A percentile compares a stretch with the other conserved stretches of the same genome.
Conservation (phyloP, 371 early-diverging fungal genomes). For the Mycotypha africana region DNA sequence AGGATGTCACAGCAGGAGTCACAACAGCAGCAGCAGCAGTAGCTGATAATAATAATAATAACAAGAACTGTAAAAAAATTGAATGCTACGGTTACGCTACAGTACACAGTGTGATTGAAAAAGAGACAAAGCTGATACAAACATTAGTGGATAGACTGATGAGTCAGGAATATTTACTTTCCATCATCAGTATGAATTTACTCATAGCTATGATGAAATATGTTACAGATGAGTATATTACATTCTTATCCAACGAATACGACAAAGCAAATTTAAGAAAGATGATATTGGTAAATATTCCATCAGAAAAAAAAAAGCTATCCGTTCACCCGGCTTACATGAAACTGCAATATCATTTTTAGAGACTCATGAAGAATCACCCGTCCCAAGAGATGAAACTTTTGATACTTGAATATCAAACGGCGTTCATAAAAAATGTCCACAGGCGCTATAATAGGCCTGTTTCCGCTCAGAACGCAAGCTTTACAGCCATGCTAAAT, state of each 20-base stretch:
- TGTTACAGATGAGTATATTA: constrained; percentile 52
- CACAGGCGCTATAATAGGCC: constrained; percentile 42
- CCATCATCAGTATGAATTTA: constrained; percentile 58
- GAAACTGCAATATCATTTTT: neutral
- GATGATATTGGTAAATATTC: constrained; percentile 37
- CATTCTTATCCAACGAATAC: constrained; percentile 39
- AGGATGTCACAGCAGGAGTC: too few species aligned
- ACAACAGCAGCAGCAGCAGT: too few species aligned
- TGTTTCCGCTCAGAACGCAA: constrained; percentile 47
- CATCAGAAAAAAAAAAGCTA: too few species aligned
- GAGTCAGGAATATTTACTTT: constrained; percentile 61
- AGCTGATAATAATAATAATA: constrained; percentile 19
- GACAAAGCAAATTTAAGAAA: constrained; percentile 44
- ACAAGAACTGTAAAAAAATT: neutral
- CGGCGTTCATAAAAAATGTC: constrained; percentile 54
- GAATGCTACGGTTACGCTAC: constrained; percentile 18
- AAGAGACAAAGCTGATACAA: constrained; percentile 48
- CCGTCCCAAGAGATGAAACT: constrained; percentile 59
- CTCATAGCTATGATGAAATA: constrained; percentile 60
- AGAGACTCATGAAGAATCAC: constrained; percentile 54
- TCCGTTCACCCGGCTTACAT: too few species aligned
- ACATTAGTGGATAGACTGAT: constrained; percentile 57
- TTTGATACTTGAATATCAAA: constrained; percentile 64
- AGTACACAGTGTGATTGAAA: constrained; percentile 47
- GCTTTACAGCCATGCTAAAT: constrained; percentile 47